Percentiles rank a stretch among this genome's conserved stretches.
These are phyloP conservation scores for Plasmodium knowlesi DNA, from an alignment of 169 alveolate species.

Conservation along the genomic window DNA sequence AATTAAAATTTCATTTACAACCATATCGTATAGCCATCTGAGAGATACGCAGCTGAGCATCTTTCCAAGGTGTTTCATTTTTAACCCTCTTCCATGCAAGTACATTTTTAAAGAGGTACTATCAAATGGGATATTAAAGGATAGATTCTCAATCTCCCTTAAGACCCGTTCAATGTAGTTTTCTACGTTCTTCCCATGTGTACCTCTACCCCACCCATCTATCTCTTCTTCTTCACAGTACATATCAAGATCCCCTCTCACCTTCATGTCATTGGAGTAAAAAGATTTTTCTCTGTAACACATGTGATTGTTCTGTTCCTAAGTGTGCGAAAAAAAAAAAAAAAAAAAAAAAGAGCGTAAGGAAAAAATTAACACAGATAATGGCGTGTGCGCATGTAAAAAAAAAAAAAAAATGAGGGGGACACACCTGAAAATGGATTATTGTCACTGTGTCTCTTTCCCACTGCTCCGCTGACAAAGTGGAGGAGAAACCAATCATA, in stretches of 20 bases:
- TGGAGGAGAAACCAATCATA: background rate
- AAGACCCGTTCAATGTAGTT: constrained; percentile 9
- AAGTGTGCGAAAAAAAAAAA: background rate
- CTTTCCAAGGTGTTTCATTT: constrained; percentile 42
- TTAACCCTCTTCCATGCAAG: constrained; percentile 43
- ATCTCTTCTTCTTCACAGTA: constrained; percentile 9
- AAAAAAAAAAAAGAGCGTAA: background rate
- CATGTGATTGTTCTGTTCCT: background rate
- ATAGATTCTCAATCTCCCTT: constrained; percentile 26
- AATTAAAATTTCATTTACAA: constrained; percentile 24
- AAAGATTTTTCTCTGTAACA: background rate
- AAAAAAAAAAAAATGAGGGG: background rate
- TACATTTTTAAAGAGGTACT: constrained; percentile 29
- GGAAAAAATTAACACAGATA: background rate
- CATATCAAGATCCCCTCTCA: background rate
- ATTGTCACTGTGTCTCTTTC: background rate
- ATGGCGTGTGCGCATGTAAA: background rate
- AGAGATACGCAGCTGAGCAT: constrained; percentile 34
- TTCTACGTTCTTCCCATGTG: background rate
- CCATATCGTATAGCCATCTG: constrained; percentile 43
- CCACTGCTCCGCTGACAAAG: background rate
- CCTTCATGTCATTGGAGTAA: constrained; percentile 3
- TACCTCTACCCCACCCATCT: background rate
- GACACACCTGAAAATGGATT: background rate
- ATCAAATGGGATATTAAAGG: constrained; percentile 52